Evolutionary conservation across 2,329 filamentous ascomycete genomes (phyloP), one percentile per base, ranked within the genome.

Genomic region (Diaporthe citriasiana): DNA sequence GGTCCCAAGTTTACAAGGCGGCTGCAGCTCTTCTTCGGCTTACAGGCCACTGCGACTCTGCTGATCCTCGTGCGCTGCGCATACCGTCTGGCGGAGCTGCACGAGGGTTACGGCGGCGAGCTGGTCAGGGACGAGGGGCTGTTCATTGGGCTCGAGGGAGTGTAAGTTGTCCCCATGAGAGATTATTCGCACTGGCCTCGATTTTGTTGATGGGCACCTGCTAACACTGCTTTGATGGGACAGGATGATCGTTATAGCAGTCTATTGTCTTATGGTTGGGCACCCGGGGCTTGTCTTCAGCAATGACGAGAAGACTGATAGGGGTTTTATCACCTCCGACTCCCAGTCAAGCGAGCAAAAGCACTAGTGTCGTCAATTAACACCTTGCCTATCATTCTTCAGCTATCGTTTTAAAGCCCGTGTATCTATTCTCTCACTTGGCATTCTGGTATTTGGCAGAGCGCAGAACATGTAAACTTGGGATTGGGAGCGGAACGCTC

Each of bases 11-110:
- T 74, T 12, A 72, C 70, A 19, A 77, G 75, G 56, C 77, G 82
- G 3, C 85, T 89, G 77, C 83, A 82, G 72, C 81, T 85, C 5
- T 92, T 91, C 78, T 79, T 90, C n/a, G 76, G 80, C n/a, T 88
- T 85, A 40, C 81, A 90, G 47, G 79, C 81, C 0, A 76, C 89
- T 3, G 87, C 89, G 0, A 89, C 89, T 10, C 42, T 91, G 4
- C 85, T 87, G 51, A 90, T 92, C 76, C 85, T 91, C 55, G 85
- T 86, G 25, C 83, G 91, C 10, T 90, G 87, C 69, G 85, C 88
- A 27, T 93, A 90, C 78, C 85, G 91, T 30, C 86, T 91, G 30
- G 88, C 86, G 0, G 90, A 93, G 81, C 79, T 93, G 74, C 86
- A 85, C 73, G 83, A 89, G 33, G 90, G 90, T 2, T 92, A 89